These are phyloP conservation scores for Mycena haematopus DNA, from an alignment of 768 basidiomycete genomes.

Conservation along the genomic window DNA sequence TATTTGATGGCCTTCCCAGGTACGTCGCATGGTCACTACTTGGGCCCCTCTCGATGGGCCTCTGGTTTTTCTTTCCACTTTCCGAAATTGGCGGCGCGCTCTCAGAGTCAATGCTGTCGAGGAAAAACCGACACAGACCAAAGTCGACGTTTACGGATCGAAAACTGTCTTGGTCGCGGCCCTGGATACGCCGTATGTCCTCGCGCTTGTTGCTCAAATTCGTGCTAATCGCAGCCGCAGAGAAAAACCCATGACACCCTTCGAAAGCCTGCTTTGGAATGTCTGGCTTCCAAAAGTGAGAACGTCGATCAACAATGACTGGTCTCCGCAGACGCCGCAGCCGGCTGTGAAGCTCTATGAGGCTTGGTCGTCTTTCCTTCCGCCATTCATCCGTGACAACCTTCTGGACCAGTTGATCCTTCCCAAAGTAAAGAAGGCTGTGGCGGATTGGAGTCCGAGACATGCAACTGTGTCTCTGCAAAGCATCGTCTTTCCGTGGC, in stretches of 20 bases:
- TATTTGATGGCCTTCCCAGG: constrained; percentile 37
- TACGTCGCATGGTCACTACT: constrained; percentile 71
- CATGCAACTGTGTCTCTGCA: constrained; percentile 67
- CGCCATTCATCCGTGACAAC: constrained; percentile 92
- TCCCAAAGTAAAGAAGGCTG: constrained; percentile 87
- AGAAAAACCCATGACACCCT: constrained; percentile 87
- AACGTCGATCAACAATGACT: constrained; percentile 93
- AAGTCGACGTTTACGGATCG: constrained; percentile 66
- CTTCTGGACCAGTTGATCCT: constrained; percentile 95
- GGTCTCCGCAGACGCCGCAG: constrained; percentile 75
- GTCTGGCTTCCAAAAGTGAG: constrained; percentile 96
- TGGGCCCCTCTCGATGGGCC: constrained; percentile 92
- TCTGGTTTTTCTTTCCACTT: constrained; percentile 62
- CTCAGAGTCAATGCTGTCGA: constrained; percentile 63
- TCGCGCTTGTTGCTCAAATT: constrained; percentile 1
- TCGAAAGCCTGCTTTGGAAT: constrained; percentile 93
- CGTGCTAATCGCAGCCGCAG: constrained; percentile 36
- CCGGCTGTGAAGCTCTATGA: constrained; percentile 87
- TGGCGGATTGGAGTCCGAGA: constrained; percentile 83
- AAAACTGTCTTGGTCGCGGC: constrained; percentile 40
- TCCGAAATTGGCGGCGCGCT: constrained; percentile 73
- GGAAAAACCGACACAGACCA: constrained; percentile 45
- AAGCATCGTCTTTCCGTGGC: constrained; percentile 92
- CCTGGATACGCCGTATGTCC: constrained; percentile 44
- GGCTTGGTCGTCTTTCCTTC: constrained; percentile 86